Evolutionary conservation across 345 rosid species (phyloP).

Genomic region (Corymbia maculata): DNA sequence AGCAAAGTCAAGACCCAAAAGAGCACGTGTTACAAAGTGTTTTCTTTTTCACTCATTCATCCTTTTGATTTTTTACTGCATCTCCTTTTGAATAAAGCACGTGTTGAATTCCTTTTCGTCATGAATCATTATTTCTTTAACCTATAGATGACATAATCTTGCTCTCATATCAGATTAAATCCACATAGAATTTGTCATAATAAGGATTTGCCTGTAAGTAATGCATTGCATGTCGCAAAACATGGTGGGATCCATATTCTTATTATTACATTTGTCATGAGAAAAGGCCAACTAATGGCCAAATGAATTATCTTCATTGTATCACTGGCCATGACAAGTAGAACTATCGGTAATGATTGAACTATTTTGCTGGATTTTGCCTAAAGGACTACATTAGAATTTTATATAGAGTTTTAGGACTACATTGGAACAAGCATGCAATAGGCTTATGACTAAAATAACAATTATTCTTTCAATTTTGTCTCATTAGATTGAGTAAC

Average conservation of each 20-base stretch:
- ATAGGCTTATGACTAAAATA: background rate
- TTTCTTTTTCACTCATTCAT: background rate
- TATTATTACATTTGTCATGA: no score
- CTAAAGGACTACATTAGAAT: background rate
- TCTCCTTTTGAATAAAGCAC: background rate
- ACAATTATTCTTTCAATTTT: background rate
- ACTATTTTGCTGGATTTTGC: background rate
- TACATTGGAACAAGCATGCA: background rate
- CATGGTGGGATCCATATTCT: no score
- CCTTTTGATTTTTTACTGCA: background rate
- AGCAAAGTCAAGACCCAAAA: background rate
- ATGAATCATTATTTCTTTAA: no score
- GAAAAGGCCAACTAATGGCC: no score
- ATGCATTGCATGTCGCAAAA: no score
- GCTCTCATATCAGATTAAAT: no score
- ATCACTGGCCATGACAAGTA: background rate
- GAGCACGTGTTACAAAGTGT: background rate
- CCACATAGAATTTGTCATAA: no score
- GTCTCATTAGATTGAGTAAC: background rate
- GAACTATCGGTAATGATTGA: background rate
- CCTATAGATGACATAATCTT: background rate
- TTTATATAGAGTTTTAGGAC: background rate
- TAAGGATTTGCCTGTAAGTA: no score
- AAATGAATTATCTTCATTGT: no score
- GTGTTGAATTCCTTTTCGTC: background rate